A percentile compares a stretch with the other conserved stretches of the same genome.
These are phyloP conservation scores for Chamaecrista fasciculata DNA, from an alignment of 306 rosid species.

Conservation along the genomic window DNA sequence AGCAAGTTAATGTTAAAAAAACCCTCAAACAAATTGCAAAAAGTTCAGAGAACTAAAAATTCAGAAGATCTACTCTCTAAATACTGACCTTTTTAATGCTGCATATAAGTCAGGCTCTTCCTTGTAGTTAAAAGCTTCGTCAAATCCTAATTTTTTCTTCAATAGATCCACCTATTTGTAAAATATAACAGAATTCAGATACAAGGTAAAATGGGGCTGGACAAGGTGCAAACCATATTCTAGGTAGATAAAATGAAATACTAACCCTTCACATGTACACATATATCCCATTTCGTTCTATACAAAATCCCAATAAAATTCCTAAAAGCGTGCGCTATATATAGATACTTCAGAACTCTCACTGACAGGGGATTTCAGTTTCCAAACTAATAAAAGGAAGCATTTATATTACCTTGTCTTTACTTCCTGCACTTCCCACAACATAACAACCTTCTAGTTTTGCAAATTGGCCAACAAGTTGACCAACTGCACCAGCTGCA, in stretches of 20 bases:
- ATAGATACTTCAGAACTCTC: no score
- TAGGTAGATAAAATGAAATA: no score
- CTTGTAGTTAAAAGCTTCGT: conserved; percentile 41
- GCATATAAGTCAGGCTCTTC: conserved; percentile 37
- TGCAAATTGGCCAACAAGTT: conserved; percentile 1
- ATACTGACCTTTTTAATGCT: conserved; percentile 37
- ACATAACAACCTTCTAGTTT: conserved; percentile 23
- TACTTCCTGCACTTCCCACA: conserved; percentile 35
- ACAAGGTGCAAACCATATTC: no score
- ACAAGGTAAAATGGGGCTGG: neutral
- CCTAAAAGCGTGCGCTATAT: no score
- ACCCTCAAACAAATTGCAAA: no score
- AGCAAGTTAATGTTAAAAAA: no score
- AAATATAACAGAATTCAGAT: neutral
- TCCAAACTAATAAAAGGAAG: no score
- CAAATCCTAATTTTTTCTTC: conserved; percentile 41
- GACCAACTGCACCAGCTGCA: neutral
- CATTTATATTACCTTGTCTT: conserved; percentile 22
- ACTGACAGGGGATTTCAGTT: no score
- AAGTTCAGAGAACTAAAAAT: no score
- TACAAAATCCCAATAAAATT: neutral
- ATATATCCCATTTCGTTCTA: no score
- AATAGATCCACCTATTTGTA: conserved; percentile 35
- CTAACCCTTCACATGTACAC: no score
- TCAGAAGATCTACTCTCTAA: no score